phyloP scores from a whole-genome alignment of 1,284 basidiomycete genomes.

The Cryptococcus sp. region DNA sequence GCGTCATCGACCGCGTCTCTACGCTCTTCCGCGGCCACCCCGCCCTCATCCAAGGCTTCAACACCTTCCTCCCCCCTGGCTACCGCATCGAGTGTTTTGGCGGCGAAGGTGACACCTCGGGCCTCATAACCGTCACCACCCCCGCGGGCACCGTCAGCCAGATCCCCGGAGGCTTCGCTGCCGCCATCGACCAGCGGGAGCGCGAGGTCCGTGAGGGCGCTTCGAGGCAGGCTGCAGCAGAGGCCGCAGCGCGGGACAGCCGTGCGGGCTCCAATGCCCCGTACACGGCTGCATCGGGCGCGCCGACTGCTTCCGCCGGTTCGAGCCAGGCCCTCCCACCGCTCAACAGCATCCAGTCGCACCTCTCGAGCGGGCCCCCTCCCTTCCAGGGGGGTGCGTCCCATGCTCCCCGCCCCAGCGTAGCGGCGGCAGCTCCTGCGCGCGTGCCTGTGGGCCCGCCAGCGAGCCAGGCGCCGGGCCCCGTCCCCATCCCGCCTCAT shows the following conservation, averaged over 20 bases:
- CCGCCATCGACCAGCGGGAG: conserved; percentile 36
- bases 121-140: conserved; percentile 91
- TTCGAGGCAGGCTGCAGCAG: conserved; percentile 5
- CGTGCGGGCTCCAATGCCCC: conserved; percentile 2
- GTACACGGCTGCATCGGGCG: conserved; percentile 5
- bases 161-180: conserved; percentile 50
- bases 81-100: conserved; percentile 85
- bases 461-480: conserved; percentile 12
- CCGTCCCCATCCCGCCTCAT: conserved; percentile 23
- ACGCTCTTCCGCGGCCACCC: conserved; percentile 92
- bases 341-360: conserved; percentile 10
- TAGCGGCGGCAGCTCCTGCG: conserved; percentile 3
- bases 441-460: neutral
- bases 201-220: conserved; percentile 22
- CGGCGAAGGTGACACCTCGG: conserved; percentile 58
- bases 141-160: conserved; percentile 76
- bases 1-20: conserved; percentile 96
- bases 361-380: conserved; percentile 20
- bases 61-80: conserved; percentile 94
- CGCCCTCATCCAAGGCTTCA: conserved; percentile 94
- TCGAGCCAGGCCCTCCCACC: conserved; percentile 20
- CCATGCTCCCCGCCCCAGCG: conserved; percentile 30
- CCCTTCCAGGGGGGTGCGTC: conserved; percentile 17
- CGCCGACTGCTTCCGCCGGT: conserved; percentile 6
- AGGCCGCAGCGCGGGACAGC: conserved; percentile 9